A percentile compares a stretch with the other conserved stretches of the same genome.
These are phyloP conservation scores for Echinosophora koreensis DNA, from an alignment of 306 rosid genomes.

Conservation along the genomic window DNA sequence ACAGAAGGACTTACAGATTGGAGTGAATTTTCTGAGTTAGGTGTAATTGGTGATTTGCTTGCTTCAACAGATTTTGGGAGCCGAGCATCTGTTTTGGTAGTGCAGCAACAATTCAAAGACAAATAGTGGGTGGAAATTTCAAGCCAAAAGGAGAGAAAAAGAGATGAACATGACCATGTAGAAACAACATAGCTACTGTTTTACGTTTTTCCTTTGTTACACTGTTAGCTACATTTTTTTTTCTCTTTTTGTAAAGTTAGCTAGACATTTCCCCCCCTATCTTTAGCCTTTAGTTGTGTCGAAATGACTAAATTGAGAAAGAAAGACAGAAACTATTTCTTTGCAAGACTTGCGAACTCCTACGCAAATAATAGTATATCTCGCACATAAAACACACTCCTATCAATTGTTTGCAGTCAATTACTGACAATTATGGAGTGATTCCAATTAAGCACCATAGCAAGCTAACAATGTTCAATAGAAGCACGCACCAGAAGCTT, in stretches of 20 bases:
- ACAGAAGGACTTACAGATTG: constrained; percentile 57
- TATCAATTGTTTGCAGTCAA: no score
- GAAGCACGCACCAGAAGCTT: no score
- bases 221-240: not conserved
- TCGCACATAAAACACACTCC: no score
- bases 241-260: not conserved
- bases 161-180: not conserved
- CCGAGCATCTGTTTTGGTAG: constrained; percentile 59
- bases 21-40: constrained; percentile 69
- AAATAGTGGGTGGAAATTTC: no score
- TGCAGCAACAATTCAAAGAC: constrained; percentile 54
- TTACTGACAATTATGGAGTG: no score
- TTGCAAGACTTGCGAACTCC: no score
- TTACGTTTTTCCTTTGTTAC: not conserved
- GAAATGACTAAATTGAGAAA: not conserved
- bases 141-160: not conserved
- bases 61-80: constrained; percentile 59
- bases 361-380: not conserved
- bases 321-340: no score
- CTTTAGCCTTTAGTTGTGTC: not conserved
- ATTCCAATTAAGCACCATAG: no score
- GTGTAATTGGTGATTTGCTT: constrained; percentile 70
- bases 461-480: no score
- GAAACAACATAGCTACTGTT: not conserved
- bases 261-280: not conserved